These are phyloP conservation scores for Murraya paniculata DNA, from an alignment of 345 rosid genomes.

Conservation along the genomic window DNA sequence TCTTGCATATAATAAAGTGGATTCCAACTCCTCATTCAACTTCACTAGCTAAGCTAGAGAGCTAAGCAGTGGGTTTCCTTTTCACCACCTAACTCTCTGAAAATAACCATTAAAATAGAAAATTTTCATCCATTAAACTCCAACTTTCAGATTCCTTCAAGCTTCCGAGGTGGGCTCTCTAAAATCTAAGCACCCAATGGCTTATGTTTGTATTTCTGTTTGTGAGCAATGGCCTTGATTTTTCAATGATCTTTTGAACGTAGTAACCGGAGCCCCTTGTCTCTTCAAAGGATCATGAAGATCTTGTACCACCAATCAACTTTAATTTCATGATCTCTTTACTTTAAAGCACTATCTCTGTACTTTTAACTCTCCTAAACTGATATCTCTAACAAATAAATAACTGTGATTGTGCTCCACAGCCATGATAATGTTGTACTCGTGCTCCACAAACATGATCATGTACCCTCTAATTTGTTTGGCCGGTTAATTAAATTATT, in stretches of 20 bases:
- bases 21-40: slow-evolving; percentile 88
- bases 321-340: neutral
- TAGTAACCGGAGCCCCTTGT: neutral
- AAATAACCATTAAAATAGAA: slow-evolving; percentile 37
- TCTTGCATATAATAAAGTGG: slow-evolving; percentile 68
- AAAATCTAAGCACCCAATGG: slow-evolving; percentile 56
- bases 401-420: neutral
- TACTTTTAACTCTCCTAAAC: slow-evolving; percentile 13
- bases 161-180: slow-evolving; percentile 52
- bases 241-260: neutral
- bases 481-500: neutral
- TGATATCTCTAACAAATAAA: slow-evolving; percentile 12
- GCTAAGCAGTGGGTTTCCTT: slow-evolving; percentile 59
- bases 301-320: neutral
- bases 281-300: slow-evolving; percentile 9
- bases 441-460: neutral
- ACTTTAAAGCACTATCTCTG: neutral
- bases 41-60: neutral
- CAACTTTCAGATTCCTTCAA: slow-evolving; percentile 35
- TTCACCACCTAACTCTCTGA: slow-evolving; percentile 83
- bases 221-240: slow-evolving; percentile 28
- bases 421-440: neutral
- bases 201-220: slow-evolving; percentile 26
- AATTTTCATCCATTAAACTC: slow-evolving; percentile 25
- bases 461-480: slow-evolving; percentile 13